Evolutionary conservation across 768 basidiomycete species (phyloP).

Genomic region (Pulveroboletus sp.): DNA sequence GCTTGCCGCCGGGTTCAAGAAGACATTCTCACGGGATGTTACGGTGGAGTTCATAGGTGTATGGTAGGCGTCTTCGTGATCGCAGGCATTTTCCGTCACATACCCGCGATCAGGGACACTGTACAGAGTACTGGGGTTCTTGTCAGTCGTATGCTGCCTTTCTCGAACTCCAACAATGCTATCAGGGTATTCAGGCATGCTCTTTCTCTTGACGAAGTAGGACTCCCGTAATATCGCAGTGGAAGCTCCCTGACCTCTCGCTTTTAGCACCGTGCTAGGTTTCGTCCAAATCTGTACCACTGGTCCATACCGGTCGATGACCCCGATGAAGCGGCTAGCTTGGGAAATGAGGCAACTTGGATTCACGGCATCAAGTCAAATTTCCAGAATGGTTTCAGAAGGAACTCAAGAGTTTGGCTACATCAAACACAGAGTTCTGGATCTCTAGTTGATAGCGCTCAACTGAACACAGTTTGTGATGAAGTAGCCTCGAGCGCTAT

Average conservation of each 20-base stretch:
- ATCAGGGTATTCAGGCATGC: conserved; percentile 77
- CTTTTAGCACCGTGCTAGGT: conserved; percentile 58
- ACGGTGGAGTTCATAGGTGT: conserved; percentile 76
- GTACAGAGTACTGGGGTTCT: conserved; percentile 72
- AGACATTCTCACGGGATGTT: conserved; percentile 63
- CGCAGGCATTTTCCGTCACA: not conserved
- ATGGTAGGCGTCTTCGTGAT: conserved; percentile 43
- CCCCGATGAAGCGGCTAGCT: conserved; percentile 15
- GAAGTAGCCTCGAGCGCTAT: not conserved
- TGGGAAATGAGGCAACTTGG: not conserved
- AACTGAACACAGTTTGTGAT: not conserved
- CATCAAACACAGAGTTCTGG: not conserved
- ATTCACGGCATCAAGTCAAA: not conserved
- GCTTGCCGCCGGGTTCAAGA: conserved; percentile 64
- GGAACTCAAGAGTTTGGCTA: not conserved
- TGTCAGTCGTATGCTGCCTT: conserved; percentile 57
- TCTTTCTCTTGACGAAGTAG: conserved; percentile 70
- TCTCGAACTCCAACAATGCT: conserved; percentile 54
- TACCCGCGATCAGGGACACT: conserved; percentile 54
- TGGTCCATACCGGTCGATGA: conserved; percentile 27
- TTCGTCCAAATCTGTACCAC: conserved; percentile 60
- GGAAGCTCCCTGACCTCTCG: conserved; percentile 7
- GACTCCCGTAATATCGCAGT: not conserved
- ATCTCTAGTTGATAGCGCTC: not conserved
- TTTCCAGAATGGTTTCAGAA: not conserved